Evolutionary conservation across 2,329 filamentous ascomycete species (phyloP), one percentile per base, ranked within the genome.

Genomic region (Hyphodiscus sp.): DNA sequence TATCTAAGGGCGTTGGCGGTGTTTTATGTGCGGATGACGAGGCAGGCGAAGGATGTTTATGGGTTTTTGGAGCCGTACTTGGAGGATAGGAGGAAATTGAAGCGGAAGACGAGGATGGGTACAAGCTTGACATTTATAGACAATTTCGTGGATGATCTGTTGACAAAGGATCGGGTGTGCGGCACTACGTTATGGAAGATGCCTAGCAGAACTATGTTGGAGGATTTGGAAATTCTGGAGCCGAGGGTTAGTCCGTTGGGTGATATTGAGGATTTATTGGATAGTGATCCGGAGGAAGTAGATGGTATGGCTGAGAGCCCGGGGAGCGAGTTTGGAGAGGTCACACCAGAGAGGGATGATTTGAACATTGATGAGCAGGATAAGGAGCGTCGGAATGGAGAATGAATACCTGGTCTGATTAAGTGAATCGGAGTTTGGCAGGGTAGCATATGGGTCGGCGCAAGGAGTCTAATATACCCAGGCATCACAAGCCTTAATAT

Each of bases 121-220:
- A 91, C 88, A 58, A 77, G 74, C 13, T 69, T 99, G 62, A 94
- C 89, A 2, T 87, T 81, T 65, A 77, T 99, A 71, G 94, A 99
- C 70, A 86, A 92, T 63, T 97, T 99, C 69, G 83, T 97, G 52
- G 94, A 99, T 69, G 91, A 96, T 57, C 72, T 99, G 60, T 75
- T 99, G 58, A 87, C 82, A 0, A 95, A 95, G 71, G 89, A 95
- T 53, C 80, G 94, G 50, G 86, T 96, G 0, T 97, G 92, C 67
- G 92, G 85, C 41, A 97, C 94, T 2, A 95, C 86, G 66, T 68
- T 99, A 62, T 95, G 90, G 84, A 95, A 96, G 74, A 80, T 99
- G 77, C 89, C 91, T 2, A 83, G 83, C 55, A 78, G 94, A 62
- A 83, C 87, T 60, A 79, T 89, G 49, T 69, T 99, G 59, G 94